Percentiles rank a stretch among this genome's conserved stretches.
phyloP scores from a whole-genome alignment of 1,284 basidiomycete genomes.

The Trichosporon coremiiforme region DNA sequence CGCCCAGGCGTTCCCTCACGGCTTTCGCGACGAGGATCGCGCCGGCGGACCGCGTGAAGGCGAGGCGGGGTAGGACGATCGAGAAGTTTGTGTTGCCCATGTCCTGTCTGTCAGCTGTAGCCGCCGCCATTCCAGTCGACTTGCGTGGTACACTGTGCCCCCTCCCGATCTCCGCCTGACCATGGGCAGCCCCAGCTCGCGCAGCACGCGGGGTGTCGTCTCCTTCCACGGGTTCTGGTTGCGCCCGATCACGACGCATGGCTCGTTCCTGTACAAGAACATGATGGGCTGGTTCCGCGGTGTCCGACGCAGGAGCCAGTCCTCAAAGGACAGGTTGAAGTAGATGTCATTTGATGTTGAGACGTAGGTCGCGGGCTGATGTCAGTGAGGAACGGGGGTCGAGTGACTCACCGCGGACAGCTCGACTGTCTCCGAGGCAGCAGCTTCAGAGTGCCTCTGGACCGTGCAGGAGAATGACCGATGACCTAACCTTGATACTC shows the following conservation, averaged over 20 bases:
- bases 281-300: conserved; percentile 69
- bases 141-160: conserved; percentile 93
- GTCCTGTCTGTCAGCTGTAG: conserved; percentile 64
- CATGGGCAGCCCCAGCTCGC: conserved; percentile 67
- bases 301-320: conserved; percentile 86
- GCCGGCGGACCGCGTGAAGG: conserved; percentile 79
- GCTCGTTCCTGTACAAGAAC: conserved; percentile 83
- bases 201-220: conserved; percentile 69
- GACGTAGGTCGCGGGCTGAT: conserved; percentile 64
- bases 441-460: background rate
- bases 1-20: conserved; percentile 67
- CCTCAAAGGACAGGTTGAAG: conserved; percentile 92
- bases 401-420: conserved; percentile 20
- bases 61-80: conserved; percentile 78
- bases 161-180: conserved; percentile 89
- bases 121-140: conserved; percentile 48
- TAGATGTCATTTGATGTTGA: conserved; percentile 82
- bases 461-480: background rate
- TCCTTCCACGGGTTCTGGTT: conserved; percentile 99
- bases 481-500: background rate
- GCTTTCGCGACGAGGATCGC: conserved; percentile 77
- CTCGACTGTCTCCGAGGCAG: conserved; percentile 13
- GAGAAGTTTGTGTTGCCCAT: conserved; percentile 97
- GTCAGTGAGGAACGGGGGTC: background rate
- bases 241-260: conserved; percentile 91